A percentile compares a stretch with the other conserved stretches of the same genome.
phyloP scores from a whole-genome alignment of 164 flowering plant species.

The Vitis rotundifolia region DNA sequence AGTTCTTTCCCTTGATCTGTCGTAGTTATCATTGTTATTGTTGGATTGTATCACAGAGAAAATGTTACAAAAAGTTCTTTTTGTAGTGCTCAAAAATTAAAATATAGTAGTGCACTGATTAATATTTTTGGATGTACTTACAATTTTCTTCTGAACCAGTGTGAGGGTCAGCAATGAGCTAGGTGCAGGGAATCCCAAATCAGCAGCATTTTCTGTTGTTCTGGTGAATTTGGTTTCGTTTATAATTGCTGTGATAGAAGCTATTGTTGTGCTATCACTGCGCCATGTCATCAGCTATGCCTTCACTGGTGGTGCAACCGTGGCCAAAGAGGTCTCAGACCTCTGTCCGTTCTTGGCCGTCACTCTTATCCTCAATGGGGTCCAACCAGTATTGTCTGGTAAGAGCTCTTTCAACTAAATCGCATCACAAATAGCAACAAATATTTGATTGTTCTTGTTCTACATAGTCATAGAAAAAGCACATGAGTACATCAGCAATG shows the following conservation, averaged over 20 bases:
- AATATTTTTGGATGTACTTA: too few relatives aligned
- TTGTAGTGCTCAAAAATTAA: too few relatives aligned
- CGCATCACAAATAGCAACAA: too few relatives aligned
- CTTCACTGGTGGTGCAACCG: constrained; percentile 53
- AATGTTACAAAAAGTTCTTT: too few relatives aligned
- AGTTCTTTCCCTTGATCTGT: too few relatives aligned
- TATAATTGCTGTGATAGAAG: constrained; percentile 39
- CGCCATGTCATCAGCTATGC: constrained; percentile 63
- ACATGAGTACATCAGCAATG: too few relatives aligned
- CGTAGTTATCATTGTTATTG: too few relatives aligned
- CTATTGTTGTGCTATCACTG: constrained; percentile 33
- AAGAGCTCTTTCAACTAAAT: neutral
- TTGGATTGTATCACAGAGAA: too few relatives aligned
- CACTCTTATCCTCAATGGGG: constrained; percentile 52
- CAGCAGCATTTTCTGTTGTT: constrained; percentile 53
- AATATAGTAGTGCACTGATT: too few relatives aligned
- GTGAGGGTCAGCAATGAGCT: constrained; percentile 68
- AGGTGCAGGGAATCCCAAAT: constrained; percentile 60
- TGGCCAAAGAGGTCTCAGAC: constrained; percentile 55
- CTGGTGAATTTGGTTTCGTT: constrained; percentile 41
- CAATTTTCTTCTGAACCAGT: constrained; percentile 19
- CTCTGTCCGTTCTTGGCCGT: constrained; percentile 55
- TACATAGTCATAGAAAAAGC: too few relatives aligned
- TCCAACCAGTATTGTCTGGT: constrained; percentile 74
- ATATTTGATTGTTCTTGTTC: too few relatives aligned